Conservation (phyloP, 208 protist genomes). For the Strigomonas culicis region DNA sequence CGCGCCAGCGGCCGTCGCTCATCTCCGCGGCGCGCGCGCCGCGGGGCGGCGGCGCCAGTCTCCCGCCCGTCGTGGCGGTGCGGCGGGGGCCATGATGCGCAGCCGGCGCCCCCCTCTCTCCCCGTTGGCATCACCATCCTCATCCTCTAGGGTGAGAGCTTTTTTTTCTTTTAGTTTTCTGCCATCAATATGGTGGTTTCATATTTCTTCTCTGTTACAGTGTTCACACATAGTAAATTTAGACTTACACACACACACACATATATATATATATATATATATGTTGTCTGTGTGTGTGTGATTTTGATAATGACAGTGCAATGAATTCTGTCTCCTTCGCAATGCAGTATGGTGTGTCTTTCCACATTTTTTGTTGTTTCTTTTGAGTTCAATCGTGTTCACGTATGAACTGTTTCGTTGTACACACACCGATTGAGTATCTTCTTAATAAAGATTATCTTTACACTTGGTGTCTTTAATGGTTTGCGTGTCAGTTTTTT, state of each 20-base stretch:
- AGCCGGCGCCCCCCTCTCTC: too few relatives aligned
- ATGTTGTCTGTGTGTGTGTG: slow-evolving; percentile 13
- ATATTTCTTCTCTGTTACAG: slow-evolving; percentile 10
- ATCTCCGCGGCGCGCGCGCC: too few relatives aligned
- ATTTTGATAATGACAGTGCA: too few relatives aligned
- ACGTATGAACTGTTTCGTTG: slow-evolving; percentile 14
- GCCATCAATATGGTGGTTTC: slow-evolving; percentile 1
- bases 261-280: slow-evolving; percentile 5
- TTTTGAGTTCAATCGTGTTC: background rate
- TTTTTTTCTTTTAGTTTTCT: slow-evolving; percentile 6
- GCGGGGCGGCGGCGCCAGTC: too few relatives aligned
- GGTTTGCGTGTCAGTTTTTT: slow-evolving; percentile 10
- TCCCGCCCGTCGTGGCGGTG: too few relatives aligned
- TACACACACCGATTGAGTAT: background rate
- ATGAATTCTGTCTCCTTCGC: too few relatives aligned
- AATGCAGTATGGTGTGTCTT: background rate
- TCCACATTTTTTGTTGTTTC: slow-evolving; percentile 15
- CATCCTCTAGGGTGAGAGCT: too few relatives aligned
- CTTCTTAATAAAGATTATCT: slow-evolving; percentile 7
- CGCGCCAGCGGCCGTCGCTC: too few relatives aligned
- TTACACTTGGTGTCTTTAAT: background rate
- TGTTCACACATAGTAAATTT: too few relatives aligned
- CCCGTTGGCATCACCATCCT: too few relatives aligned
- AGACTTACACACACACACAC: too few relatives aligned
- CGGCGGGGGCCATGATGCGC: too few relatives aligned